Conservation (phyloP, 2,329 filamentous ascomycete genomes). For the Geosmithia putterillii region DNA sequence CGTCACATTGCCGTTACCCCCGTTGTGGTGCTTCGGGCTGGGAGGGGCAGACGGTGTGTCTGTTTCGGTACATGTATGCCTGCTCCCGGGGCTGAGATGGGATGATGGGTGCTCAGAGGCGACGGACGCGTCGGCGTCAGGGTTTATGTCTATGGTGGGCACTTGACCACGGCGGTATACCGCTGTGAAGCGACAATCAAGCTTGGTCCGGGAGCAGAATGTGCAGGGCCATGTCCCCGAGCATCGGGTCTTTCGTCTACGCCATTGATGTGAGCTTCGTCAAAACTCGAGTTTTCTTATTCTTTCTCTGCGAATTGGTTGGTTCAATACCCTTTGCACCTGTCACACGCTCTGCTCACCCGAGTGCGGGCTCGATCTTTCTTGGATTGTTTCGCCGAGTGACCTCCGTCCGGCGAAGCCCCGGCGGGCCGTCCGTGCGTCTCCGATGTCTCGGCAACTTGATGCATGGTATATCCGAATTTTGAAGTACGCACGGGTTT, state of each 20-base stretch:
- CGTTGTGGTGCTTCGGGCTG: no score
- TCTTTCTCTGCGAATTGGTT: no score
- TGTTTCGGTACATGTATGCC: no score
- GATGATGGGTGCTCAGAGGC: no score
- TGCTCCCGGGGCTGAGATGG: no score
- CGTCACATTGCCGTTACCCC: no score
- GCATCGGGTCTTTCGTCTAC: not conserved
- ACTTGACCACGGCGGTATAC: not conserved
- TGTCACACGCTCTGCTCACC: constrained; percentile 1
- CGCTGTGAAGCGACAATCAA: constrained; percentile 1
- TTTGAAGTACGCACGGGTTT: not conserved
- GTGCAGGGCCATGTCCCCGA: not conserved
- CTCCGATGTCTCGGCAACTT: not conserved
- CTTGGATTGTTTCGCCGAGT: not conserved
- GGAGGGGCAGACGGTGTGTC: no score
- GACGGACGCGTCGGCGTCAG: not conserved
- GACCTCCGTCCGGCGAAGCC: not conserved
- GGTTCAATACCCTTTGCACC: constrained; percentile 1
- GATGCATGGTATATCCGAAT: not conserved
- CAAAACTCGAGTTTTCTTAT: not conserved
- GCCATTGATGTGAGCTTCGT: not conserved
- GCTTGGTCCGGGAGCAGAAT: not conserved
- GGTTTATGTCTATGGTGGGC: not conserved
- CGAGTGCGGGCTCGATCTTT: not conserved
- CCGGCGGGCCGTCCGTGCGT: no score